phyloP scores from a whole-genome alignment of 352 stramenopile genomes.

The Pythium grandisporangium region DNA sequence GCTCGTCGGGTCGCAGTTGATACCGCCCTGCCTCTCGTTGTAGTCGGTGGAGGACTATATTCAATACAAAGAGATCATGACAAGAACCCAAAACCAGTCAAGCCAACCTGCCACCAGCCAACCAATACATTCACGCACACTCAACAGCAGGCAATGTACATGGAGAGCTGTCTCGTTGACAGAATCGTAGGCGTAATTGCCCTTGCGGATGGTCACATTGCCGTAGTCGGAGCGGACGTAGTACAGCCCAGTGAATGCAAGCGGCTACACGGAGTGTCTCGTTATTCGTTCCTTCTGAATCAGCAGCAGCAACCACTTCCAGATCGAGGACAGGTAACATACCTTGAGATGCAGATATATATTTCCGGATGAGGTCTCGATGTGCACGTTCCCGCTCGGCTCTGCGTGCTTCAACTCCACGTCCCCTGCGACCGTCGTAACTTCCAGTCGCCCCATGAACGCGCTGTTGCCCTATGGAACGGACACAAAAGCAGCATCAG shows the following conservation, averaged over 20 bases:
- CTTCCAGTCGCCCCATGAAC: conserved; percentile 65
- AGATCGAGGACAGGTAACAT: no score
- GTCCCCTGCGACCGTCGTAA: conserved; percentile 44
- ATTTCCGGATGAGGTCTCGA: conserved; percentile 58
- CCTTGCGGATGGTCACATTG: conserved; percentile 41
- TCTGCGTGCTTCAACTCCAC: conserved; percentile 39
- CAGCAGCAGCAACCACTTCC: no score
- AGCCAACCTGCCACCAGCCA: no score
- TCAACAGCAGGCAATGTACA: conserved; percentile 10
- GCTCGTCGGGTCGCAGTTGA: conserved; percentile 48
- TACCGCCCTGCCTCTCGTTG: conserved; percentile 52
- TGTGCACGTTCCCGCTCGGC: conserved; percentile 38
- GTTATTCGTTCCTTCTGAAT: no score
- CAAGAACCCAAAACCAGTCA: no score
- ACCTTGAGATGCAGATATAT: conserved; percentile 43
- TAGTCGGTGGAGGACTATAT: no score
- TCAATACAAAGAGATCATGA: no score
- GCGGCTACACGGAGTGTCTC: conserved; percentile 16
- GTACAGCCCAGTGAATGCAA: conserved; percentile 56
- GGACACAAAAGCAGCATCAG: no score
- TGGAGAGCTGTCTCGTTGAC: conserved; percentile 19
- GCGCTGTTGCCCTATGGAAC: conserved; percentile 32
- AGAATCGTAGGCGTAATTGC: conserved; percentile 42
- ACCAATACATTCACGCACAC: no score
- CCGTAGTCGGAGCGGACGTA: conserved; percentile 57